Conservation (phyloP, 179 eudicot species). For the Beta lomatogona region DNA sequence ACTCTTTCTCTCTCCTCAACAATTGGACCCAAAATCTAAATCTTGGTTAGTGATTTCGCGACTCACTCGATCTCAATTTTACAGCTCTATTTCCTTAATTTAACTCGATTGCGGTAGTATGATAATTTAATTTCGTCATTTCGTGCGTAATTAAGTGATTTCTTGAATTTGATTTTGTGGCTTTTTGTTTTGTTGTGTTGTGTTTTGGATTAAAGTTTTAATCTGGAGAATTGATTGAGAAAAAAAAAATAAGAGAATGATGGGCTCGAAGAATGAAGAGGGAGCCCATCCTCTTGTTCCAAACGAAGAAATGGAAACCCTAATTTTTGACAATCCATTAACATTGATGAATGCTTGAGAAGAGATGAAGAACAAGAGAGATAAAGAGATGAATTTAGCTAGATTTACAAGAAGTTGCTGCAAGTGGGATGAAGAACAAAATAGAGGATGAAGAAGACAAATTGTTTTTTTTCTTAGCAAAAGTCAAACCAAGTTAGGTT, state of each 20-base stretch:
- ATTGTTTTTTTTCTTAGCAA: too few relatives aligned
- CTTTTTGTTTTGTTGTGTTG: too few relatives aligned
- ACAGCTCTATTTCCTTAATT: background rate
- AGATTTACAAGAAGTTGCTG: too few relatives aligned
- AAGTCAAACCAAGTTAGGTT: too few relatives aligned
- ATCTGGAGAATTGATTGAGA: background rate
- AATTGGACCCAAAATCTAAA: background rate
- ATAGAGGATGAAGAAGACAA: too few relatives aligned
- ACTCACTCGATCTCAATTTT: background rate
- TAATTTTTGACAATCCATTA: conserved; percentile 43
- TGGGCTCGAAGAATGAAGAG: conserved; percentile 45
- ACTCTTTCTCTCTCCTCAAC: too few relatives aligned
- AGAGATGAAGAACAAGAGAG: too few relatives aligned
- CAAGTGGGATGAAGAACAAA: too few relatives aligned
- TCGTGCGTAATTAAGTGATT: too few relatives aligned
- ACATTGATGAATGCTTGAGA: background rate
- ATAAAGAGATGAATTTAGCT: too few relatives aligned
- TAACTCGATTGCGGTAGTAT: background rate
- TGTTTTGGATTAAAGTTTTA: background rate
- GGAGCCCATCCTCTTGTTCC: conserved; percentile 32
- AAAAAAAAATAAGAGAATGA: conserved; percentile 22
- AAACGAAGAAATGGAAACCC: conserved; percentile 42
- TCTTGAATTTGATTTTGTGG: too few relatives aligned
- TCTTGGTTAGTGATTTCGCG: conserved; percentile 17
- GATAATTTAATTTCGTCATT: background rate